Evolutionary conservation across 2,329 filamentous ascomycete species (phyloP).

Genomic region (Cercospora nicotianae): DNA sequence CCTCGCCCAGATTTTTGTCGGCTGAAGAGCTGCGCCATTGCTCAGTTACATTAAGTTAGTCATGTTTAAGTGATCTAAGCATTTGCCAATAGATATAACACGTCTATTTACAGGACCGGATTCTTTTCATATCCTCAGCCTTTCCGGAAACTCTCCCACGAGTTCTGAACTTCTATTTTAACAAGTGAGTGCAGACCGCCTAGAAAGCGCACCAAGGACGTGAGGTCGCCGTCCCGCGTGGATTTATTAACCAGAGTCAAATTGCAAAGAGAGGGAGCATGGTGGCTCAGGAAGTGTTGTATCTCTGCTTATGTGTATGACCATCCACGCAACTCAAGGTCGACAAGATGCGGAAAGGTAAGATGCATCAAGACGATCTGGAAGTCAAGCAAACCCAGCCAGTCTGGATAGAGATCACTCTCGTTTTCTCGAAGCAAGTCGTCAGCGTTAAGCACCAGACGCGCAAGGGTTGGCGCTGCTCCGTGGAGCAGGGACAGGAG

Average conservation of each 20-base stretch:
- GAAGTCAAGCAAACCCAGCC: not conserved
- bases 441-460: not conserved
- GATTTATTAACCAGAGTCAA: not conserved
- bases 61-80: not conserved
- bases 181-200: not conserved
- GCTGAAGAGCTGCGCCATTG: not conserved
- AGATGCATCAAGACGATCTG: not conserved
- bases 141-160: not conserved
- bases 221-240: not conserved
- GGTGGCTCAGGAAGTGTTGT: not conserved
- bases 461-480: not conserved
- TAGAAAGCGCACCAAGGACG: not conserved
- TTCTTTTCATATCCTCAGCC: not conserved
- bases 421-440: not conserved
- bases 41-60: not conserved
- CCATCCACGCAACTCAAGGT: not conserved
- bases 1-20: not conserved
- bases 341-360: not conserved
- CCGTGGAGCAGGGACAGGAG: not conserved
- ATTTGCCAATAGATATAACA: not conserved
- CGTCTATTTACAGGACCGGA: not conserved
- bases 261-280: not conserved
- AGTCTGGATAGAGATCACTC: not conserved
- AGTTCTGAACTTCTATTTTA: not conserved
- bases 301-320: not conserved